Conservation (phyloP, 257 asterid genomes). For the Thymus quinquecostatus region DNA sequence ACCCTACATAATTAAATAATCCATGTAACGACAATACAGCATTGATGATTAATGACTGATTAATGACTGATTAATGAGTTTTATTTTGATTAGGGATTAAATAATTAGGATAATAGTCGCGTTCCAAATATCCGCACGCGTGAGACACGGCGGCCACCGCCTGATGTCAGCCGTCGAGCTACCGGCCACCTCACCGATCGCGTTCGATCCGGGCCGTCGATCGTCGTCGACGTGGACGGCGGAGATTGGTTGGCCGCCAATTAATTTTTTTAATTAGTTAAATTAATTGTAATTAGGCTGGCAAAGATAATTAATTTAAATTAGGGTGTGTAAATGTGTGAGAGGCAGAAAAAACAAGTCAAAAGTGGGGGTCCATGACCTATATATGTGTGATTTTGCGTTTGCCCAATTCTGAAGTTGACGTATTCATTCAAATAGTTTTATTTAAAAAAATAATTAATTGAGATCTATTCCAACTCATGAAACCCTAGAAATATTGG, state of each 20-base stretch:
- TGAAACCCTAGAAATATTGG: neutral
- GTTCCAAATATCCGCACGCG: slow-evolving; percentile 27
- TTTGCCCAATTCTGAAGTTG: slow-evolving; percentile 25
- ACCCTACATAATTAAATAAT: slow-evolving; percentile 1
- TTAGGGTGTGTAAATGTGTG: neutral
- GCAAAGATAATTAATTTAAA: neutral
- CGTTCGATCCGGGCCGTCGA: neutral
- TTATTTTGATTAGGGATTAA: neutral
- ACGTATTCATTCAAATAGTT: slow-evolving; percentile 9
- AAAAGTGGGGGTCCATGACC: slow-evolving; percentile 37
- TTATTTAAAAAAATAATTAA: neutral
- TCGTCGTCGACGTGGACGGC: slow-evolving; percentile 21
- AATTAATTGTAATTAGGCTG: neutral
- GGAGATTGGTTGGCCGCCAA: slow-evolving; percentile 12
- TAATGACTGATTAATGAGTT: neutral
- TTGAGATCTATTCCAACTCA: neutral
- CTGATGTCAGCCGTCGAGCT: slow-evolving; percentile 35
- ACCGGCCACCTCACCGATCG: slow-evolving; percentile 33
- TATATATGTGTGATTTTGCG: slow-evolving; percentile 23
- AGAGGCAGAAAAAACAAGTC: slow-evolving; percentile 29
- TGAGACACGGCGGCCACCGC: slow-evolving; percentile 36
- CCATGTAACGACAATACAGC: slow-evolving; percentile 18
- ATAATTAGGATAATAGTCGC: slow-evolving; percentile 22
- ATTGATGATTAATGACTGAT: slow-evolving; percentile 18
- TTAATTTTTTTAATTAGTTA: neutral